These are phyloP conservation scores for Neurospora sp. DNA, from an alignment of 495 filamentous ascomycete species.

Conservation along the genomic window DNA sequence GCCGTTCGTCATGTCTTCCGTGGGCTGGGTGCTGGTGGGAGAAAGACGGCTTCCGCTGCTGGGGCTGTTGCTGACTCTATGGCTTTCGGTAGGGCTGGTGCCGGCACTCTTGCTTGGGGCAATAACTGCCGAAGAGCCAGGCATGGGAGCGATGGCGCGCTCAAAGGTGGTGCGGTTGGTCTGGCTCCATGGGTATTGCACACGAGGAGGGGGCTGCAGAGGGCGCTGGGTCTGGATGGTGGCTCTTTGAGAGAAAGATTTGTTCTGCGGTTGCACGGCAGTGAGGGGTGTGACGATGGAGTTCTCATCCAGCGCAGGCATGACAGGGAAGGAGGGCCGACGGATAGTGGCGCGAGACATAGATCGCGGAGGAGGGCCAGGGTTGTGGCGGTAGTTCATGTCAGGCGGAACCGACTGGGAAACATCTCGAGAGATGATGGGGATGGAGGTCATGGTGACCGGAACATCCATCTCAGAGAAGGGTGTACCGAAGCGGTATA, in stretches of 20 bases:
- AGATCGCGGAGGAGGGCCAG: conserved; percentile 31
- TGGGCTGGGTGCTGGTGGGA: conserved; percentile 15
- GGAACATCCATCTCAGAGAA: conserved; percentile 89
- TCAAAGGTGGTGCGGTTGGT: conserved; percentile 29
- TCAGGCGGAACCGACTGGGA: conserved; percentile 90
- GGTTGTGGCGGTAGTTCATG: conserved; percentile 59
- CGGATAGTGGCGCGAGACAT: conserved; percentile 46
- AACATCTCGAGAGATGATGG: conserved; percentile 56
- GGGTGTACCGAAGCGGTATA: conserved; percentile 69
- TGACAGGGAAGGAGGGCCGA: conserved; percentile 45
- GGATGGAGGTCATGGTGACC: conserved; percentile 59
- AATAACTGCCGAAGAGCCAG: conserved; percentile 13
- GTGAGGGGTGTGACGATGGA: conserved; percentile 20
- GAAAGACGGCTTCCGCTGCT: conserved; percentile 44
- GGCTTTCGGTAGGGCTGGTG: conserved; percentile 33
- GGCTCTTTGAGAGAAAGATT: conserved; percentile 24
- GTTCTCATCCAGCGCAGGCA: conserved; percentile 49
- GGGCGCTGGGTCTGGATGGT: conserved; percentile 21
- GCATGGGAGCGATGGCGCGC: conserved; percentile 23
- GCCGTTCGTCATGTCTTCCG: conserved; percentile 27
- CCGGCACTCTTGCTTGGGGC: conserved; percentile 4
- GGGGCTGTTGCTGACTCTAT: conserved; percentile 8
- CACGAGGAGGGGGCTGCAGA: conserved; percentile 36
- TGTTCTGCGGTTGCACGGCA: conserved; percentile 13
- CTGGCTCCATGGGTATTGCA: conserved; percentile 38